Evolutionary conservation across 768 basidiomycete species (phyloP).

Genomic region (Auricularia sp.): DNA sequence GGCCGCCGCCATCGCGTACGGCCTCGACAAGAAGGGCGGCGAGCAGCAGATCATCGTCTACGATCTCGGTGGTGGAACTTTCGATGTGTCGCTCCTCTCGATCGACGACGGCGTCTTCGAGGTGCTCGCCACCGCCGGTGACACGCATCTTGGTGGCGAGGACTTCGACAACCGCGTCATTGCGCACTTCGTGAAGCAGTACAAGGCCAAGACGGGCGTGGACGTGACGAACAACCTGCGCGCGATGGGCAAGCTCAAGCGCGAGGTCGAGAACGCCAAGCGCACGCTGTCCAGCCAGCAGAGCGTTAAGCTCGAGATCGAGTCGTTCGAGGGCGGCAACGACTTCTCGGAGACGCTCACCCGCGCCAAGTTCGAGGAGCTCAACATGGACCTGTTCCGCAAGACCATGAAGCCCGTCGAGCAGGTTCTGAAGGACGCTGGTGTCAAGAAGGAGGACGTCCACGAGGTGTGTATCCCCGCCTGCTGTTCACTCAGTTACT

Average conservation of each 20-base stretch:
- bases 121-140: conserved; percentile 84
- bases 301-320: conserved; percentile 86
- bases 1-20: conserved; percentile 95
- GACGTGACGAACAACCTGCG: conserved; percentile 71
- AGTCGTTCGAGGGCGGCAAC: conserved; percentile 90
- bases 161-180: conserved; percentile 93
- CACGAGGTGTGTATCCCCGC: conserved; percentile 51
- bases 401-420: conserved; percentile 99
- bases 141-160: conserved; percentile 91
- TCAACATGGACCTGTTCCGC: conserved; percentile 97
- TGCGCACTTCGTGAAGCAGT: conserved; percentile 77
- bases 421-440: conserved; percentile 95
- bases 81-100: conserved; percentile 93
- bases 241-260: conserved; percentile 84
- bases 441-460: conserved; percentile 95
- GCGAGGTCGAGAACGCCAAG: conserved; percentile 81
- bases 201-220: conserved; percentile 87
- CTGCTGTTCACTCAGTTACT: background rate
- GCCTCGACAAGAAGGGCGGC: conserved; percentile 90
- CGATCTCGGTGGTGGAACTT: conserved; percentile 97
- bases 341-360: conserved; percentile 97
- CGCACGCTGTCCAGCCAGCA: conserved; percentile 88
- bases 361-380: conserved; percentile 96
- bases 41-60: conserved; percentile 96
- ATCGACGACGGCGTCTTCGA: conserved; percentile 92